phyloP scores from a whole-genome alignment of 164 flowering plant genomes.

The Umbellularia californica region DNA sequence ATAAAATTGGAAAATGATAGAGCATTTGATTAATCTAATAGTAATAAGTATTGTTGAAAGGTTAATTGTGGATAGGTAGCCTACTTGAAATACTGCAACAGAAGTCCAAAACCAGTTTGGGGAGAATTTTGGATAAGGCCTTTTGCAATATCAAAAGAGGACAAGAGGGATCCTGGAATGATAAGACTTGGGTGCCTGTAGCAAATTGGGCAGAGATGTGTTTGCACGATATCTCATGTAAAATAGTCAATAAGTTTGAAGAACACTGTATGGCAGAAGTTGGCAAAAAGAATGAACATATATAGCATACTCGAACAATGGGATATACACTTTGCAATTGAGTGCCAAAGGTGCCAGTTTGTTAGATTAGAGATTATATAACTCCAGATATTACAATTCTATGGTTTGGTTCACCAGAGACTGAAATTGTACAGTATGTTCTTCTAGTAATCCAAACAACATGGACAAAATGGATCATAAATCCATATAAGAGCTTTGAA shows the following conservation, averaged over 20 bases:
- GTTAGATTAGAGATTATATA: too few species aligned
- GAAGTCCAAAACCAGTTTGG: slow-evolving; percentile 58
- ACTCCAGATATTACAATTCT: too few species aligned
- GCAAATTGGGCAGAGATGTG: slow-evolving; percentile 55
- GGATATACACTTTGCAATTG: too few species aligned
- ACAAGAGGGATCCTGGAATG: slow-evolving; percentile 56
- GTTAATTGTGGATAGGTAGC: slow-evolving; percentile 10
- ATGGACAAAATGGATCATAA: too few species aligned
- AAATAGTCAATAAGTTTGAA: slow-evolving; percentile 21
- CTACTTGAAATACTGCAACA: slow-evolving; percentile 49
- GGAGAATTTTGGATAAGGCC: slow-evolving; percentile 50
- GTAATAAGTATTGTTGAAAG: not conserved
- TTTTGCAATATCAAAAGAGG: slow-evolving; percentile 37
- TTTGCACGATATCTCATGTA: slow-evolving; percentile 75
- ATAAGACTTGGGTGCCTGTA: slow-evolving; percentile 41
- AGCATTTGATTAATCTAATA: not conserved
- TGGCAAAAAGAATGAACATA: slow-evolving; percentile 15
- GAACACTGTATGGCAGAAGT: slow-evolving; percentile 41
- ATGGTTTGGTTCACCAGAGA: too few species aligned
- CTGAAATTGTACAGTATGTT: too few species aligned
- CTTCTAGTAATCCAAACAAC: too few species aligned
- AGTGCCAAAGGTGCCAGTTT: too few species aligned
- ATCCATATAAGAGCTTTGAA: too few species aligned
- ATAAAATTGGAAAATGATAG: slow-evolving; percentile 14
- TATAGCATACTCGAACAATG: not conserved